Base-by-base conservation (phyloP, 2,329 filamentous ascomycete species). In the Fusarium setosum region DNA sequence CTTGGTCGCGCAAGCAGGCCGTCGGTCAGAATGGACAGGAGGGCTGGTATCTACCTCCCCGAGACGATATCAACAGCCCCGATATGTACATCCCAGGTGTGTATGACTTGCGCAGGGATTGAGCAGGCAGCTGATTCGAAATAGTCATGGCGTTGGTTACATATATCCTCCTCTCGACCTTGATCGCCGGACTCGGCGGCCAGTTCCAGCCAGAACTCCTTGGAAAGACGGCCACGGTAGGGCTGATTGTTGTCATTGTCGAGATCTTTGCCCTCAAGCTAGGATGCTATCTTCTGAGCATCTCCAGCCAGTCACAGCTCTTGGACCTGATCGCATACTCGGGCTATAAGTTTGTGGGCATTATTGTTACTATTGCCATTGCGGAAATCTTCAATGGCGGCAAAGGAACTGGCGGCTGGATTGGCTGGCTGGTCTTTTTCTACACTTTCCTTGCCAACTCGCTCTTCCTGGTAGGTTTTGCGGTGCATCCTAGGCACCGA, bases 341-440 rank as follows among this genome's bases (percentile, higher is more conserved):
- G 3, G 96, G 96, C 18, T 99, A 99, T 82, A 99, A 99, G 79
- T 99, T 99, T 74, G 95, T 99, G 24, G 96, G 95, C 29, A 94
- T 97, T 70, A 99, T 99, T 62, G 86, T 92, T 48, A 97, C 94
- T 0, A 88, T 98, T 63, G 86, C 92, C 12, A 81, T 95, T 17
- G 90, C 92, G 15, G 92, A 96, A 77, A 84, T 93, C 15, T 80
- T 92, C 67, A 96, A 91, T 56, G 88, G 89, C 12, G 91, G 94
- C 41, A 88, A 90, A 72, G 92, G 95, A 20, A 96, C 93, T 3
- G 91, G 94, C 48, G 92, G 93, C 54, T 96, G 92, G 92, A 83
- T 94, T 51, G 92, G 93, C 71, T 98, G 95, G 94, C 81, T 86
- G 9, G 86, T 97, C 56, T 99, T 99, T 76, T 78, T 90, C 31